A percentile compares a stretch with the other conserved stretches of the same genome.
phyloP scores from a whole-genome alignment of 2,329 filamentous ascomycete genomes.

The Pseudonectria foliicola region DNA sequence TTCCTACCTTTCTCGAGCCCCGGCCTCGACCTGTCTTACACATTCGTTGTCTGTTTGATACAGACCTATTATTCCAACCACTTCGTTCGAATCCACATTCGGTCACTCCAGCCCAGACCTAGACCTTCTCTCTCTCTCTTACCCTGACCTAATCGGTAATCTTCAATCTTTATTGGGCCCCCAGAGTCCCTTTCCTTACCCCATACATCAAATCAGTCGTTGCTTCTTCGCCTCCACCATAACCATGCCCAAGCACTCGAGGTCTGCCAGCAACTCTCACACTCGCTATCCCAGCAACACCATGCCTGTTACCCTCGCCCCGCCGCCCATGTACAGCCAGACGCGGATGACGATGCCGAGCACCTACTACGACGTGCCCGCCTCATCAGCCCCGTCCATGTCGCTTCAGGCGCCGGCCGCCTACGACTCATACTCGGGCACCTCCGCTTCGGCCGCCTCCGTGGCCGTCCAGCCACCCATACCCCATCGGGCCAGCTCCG shows the following conservation, averaged over 20 bases:
- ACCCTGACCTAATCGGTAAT: conserved; percentile 22
- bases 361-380: conserved; percentile 34
- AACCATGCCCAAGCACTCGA: conserved; percentile 41
- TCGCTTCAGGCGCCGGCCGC: conserved; percentile 26
- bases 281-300: conserved; percentile 25
- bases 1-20: conserved; percentile 18
- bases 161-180: conserved; percentile 6
- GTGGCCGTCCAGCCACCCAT: conserved; percentile 30
- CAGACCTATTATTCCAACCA: conserved; percentile 6
- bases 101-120: conserved; percentile 14
- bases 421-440: conserved; percentile 34
- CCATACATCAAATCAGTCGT: conserved; percentile 5
- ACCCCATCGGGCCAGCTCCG: conserved; percentile 51
- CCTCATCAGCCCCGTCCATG: conserved; percentile 25
- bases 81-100: conserved; percentile 12
- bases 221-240: conserved; percentile 8
- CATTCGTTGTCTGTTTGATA: conserved; percentile 10
- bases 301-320: conserved; percentile 34
- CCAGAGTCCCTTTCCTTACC: conserved; percentile 6
- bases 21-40: conserved; percentile 10
- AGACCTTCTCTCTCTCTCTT: conserved; percentile 12
- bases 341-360: conserved; percentile 33
- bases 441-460: conserved; percentile 26
- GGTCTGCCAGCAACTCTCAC: conserved; percentile 30
- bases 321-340: conserved; percentile 35